phyloP scores from a whole-genome alignment of 2,329 filamentous ascomycete genomes.

The Magnaporthiopsis rhizophila region DNA sequence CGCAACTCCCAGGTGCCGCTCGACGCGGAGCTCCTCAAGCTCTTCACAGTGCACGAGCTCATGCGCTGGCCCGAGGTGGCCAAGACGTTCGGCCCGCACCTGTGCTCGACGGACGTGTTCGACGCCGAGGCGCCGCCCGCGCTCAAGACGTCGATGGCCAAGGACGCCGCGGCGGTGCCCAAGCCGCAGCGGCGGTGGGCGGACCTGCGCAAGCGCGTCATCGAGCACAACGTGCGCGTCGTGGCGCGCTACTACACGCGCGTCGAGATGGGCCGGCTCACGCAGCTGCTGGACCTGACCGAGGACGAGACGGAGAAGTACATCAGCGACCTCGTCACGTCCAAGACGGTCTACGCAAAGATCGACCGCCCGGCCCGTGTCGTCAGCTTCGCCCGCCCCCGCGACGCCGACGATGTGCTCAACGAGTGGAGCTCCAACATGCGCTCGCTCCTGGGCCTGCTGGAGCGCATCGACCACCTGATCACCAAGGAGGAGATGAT shows the following conservation, averaged over 20 bases:
- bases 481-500: slow-evolving; percentile 99
- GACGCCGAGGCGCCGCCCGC: slow-evolving; percentile 38
- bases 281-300: slow-evolving; percentile 80
- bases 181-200: slow-evolving; percentile 85
- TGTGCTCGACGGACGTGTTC: slow-evolving; percentile 87
- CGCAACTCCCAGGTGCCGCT: slow-evolving; percentile 70
- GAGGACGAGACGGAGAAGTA: slow-evolving; percentile 99
- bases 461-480: slow-evolving; percentile 87
- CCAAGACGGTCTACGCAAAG: slow-evolving; percentile 96
- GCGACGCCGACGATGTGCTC: slow-evolving; percentile 89
- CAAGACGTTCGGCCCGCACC: slow-evolving; percentile 78
- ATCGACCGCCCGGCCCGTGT: slow-evolving; percentile 90
- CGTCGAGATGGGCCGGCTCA: slow-evolving; percentile 85
- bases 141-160: slow-evolving; percentile 9
- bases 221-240: slow-evolving; percentile 97
- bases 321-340: slow-evolving; percentile 92
- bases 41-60: slow-evolving; percentile 90
- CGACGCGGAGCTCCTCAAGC: slow-evolving; percentile 80
- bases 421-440: slow-evolving; percentile 98
- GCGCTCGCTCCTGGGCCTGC: slow-evolving; percentile 61
- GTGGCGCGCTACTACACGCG: slow-evolving; percentile 98
- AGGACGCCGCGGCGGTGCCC: slow-evolving; percentile 44
- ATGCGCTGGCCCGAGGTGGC: slow-evolving; percentile 98
- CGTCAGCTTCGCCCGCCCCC: slow-evolving; percentile 89
- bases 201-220: slow-evolving; percentile 93